Evolutionary conservation across 768 basidiomycete genomes (phyloP).

Genomic region (Leccinum uliginosum): DNA sequence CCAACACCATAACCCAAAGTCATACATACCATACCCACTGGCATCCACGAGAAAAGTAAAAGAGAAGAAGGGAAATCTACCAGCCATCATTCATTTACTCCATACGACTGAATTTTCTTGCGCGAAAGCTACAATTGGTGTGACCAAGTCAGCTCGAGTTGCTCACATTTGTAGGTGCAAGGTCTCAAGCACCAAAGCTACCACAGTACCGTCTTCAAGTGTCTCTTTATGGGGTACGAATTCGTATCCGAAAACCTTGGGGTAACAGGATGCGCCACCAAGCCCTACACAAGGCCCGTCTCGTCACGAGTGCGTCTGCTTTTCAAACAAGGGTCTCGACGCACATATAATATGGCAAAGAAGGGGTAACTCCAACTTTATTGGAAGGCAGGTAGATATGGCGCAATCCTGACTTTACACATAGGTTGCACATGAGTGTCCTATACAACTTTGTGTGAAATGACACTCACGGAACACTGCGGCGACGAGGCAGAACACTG

Average conservation of each 20-base stretch:
- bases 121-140: background rate
- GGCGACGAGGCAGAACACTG: conserved; percentile 50
- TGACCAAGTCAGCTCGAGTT: background rate
- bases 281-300: conserved; percentile 47
- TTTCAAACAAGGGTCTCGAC: background rate
- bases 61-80: too few species aligned
- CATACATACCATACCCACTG: too few species aligned
- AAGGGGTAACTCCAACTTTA: conserved; percentile 54
- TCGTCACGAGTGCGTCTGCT: conserved; percentile 35
- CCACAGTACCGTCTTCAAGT: conserved; percentile 49
- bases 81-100: too few species aligned
- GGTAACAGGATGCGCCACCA: conserved; percentile 50
- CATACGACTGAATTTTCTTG: background rate
- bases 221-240: conserved; percentile 45
- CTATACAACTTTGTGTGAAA: conserved; percentile 3
- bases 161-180: too few species aligned
- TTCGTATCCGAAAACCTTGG: conserved; percentile 42
- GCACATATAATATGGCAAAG: conserved; percentile 54
- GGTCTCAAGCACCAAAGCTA: conserved; percentile 38
- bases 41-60: too few species aligned
- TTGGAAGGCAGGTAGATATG: conserved; percentile 53
- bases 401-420: conserved; percentile 46
- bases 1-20: too few species aligned
- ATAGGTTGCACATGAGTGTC: background rate
- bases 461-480: conserved; percentile 44